phyloP scores from a whole-genome alignment of 1,139 yeast species.

The Scheffersomyces lignicola region DNA sequence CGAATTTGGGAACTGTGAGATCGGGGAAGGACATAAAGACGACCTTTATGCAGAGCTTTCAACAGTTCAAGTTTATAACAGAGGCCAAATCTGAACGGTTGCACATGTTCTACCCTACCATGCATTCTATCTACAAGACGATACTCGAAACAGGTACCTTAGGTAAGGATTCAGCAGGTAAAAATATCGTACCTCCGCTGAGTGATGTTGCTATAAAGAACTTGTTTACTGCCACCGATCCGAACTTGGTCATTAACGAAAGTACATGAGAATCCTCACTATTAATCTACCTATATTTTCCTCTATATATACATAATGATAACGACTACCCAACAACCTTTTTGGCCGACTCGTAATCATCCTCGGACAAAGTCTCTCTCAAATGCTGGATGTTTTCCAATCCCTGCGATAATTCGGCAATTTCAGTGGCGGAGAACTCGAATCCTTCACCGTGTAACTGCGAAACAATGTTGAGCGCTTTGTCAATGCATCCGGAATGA shows the following conservation, averaged over 20 bases:
- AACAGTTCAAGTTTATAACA: slow-evolving; percentile 60
- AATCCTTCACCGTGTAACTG: slow-evolving; percentile 47
- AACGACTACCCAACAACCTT: slow-evolving; percentile 26
- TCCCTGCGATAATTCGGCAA: slow-evolving; percentile 37
- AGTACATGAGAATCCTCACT: background rate
- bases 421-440: slow-evolving; percentile 50
- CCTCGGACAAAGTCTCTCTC: slow-evolving; percentile 51
- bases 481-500: slow-evolving; percentile 58
- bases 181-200: slow-evolving; percentile 30
- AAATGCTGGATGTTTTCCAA: slow-evolving; percentile 41
- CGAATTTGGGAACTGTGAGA: slow-evolving; percentile 54
- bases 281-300: no score
- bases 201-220: slow-evolving; percentile 46
- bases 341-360: slow-evolving; percentile 53
- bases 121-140: slow-evolving; percentile 36
- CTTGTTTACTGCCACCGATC: slow-evolving; percentile 52
- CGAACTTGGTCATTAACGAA: slow-evolving; percentile 34
- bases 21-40: slow-evolving; percentile 52
- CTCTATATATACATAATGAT: slow-evolving; percentile 6
- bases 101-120: slow-evolving; percentile 34
- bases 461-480: slow-evolving; percentile 54
- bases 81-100: slow-evolving; percentile 39
- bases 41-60: slow-evolving; percentile 48
- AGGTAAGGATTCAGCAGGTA: slow-evolving; percentile 30
- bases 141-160: slow-evolving; percentile 22